These are phyloP conservation scores for Solanum dulcamara DNA, from an alignment of 257 asterid species.

Conservation along the genomic window DNA sequence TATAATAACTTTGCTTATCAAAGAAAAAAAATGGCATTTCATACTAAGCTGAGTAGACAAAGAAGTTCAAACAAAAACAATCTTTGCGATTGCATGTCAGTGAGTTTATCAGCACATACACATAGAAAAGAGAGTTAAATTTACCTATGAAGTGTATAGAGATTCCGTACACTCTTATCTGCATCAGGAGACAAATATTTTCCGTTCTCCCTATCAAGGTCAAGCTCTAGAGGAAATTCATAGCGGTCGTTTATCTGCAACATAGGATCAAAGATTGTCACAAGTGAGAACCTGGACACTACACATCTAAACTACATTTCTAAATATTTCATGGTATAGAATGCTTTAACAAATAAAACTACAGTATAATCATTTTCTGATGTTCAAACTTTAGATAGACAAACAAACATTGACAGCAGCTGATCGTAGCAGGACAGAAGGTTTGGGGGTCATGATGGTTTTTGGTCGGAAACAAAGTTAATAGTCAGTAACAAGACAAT, in stretches of 20 bases:
- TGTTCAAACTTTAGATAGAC: background rate
- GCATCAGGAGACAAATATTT: conserved; percentile 94
- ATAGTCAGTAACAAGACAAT: background rate
- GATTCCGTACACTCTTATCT: conserved; percentile 86
- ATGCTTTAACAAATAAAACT: background rate
- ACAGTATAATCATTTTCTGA: background rate
- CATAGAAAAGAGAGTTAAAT: background rate
- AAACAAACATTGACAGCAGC: background rate
- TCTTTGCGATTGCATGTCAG: background rate
- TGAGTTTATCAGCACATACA: background rate
- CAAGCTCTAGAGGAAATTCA: conserved; percentile 95
- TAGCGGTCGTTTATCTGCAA: conserved; percentile 94
- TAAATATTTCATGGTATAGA: background rate
- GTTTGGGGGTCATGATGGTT: background rate
- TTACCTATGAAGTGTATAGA: conserved; percentile 88
- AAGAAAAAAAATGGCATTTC: background rate
- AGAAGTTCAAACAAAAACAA: background rate
- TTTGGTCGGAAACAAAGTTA: background rate
- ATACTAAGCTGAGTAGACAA: background rate
- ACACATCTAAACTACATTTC: background rate
- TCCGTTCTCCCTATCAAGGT: conserved; percentile 83
- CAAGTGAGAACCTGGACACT: background rate
- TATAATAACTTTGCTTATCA: background rate
- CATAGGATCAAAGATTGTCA: conserved; percentile 5
- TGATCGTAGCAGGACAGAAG: background rate